A percentile compares a stretch with the other conserved stretches of the same genome.
Evolutionary conservation across 2,329 filamentous ascomycete genomes (phyloP).

Genomic region (Aureobasidium musti): DNA sequence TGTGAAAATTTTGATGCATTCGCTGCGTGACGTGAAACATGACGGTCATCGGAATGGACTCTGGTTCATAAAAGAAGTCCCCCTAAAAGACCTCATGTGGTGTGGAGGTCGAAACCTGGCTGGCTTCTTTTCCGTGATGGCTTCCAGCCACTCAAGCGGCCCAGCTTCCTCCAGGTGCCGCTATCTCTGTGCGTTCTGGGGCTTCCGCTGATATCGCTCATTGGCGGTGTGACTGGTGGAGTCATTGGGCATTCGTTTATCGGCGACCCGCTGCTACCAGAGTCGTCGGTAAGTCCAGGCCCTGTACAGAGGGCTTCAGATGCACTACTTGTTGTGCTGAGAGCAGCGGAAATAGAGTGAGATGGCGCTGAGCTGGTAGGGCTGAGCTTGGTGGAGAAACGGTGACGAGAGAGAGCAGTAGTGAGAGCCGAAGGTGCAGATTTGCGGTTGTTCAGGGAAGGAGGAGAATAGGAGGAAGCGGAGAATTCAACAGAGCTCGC

Average conservation of each 20-base stretch:
- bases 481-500: constrained; percentile 37
- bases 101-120: constrained; percentile 29
- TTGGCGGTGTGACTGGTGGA: constrained; percentile 71
- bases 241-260: constrained; percentile 63
- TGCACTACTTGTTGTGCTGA: constrained; percentile 30
- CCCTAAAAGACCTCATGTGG: constrained; percentile 14
- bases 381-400: constrained; percentile 41
- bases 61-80: constrained; percentile 26
- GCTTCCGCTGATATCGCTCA: constrained; percentile 37
- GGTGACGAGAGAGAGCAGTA: constrained; percentile 38
- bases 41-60: constrained; percentile 14
- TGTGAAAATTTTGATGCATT: constrained; percentile 25
- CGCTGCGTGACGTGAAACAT: constrained; percentile 28
- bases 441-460: constrained; percentile 36
- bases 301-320: constrained; percentile 40
- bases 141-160: constrained; percentile 43
- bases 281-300: constrained; percentile 65
- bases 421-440: constrained; percentile 41
- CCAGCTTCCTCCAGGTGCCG: constrained; percentile 45
- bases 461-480: constrained; percentile 35
- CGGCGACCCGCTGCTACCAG: constrained; percentile 59
- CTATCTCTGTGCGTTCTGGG: constrained; percentile 37
- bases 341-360: constrained; percentile 24
- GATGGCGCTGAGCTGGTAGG: constrained; percentile 39
- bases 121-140: constrained; percentile 41